phyloP scores from a whole-genome alignment of 345 rosid species.

The Cardamine chenopodiifolia region DNA sequence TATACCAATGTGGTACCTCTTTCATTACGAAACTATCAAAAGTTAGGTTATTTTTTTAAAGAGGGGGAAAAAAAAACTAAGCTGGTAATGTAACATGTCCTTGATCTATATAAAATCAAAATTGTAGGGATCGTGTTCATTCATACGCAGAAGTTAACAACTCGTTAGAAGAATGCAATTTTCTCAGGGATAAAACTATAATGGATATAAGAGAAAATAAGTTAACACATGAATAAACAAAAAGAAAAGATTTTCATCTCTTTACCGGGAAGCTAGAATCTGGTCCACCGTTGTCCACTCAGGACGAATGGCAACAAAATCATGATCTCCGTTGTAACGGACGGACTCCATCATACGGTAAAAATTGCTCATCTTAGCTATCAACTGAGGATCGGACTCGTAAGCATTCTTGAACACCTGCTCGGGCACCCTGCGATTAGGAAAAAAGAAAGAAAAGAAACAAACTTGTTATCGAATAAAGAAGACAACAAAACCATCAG shows the following conservation, averaged over 20 bases:
- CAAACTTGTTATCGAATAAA: background rate
- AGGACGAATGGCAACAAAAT: slow-evolving; percentile 72
- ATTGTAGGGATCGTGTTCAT: too few species aligned
- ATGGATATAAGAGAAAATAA: background rate
- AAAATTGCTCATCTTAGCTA: slow-evolving; percentile 68
- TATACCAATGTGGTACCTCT: background rate
- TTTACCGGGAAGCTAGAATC: slow-evolving; percentile 76
- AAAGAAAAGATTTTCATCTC: slow-evolving; percentile 19
- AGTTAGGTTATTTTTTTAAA: background rate
- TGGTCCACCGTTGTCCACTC: slow-evolving; percentile 93
- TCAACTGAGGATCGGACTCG: slow-evolving; percentile 63
- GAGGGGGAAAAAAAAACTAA: background rate
- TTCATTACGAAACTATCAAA: background rate
- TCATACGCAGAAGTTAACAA: too few species aligned
- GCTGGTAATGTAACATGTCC: background rate
- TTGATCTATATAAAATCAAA: background rate
- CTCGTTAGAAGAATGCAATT: too few species aligned
- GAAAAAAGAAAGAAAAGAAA: background rate
- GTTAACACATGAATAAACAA: background rate
- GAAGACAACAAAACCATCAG: background rate
- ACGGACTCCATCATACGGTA: slow-evolving; percentile 52
- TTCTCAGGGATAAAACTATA: background rate
- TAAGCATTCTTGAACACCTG: slow-evolving; percentile 72
- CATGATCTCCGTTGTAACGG: slow-evolving; percentile 55
- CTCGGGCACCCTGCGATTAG: slow-evolving; percentile 71